Evolutionary conservation across 192 early-diverging fungal species (phyloP), one percentile per base, ranked within the genome.

Genomic region (Coemansia sp.): DNA sequence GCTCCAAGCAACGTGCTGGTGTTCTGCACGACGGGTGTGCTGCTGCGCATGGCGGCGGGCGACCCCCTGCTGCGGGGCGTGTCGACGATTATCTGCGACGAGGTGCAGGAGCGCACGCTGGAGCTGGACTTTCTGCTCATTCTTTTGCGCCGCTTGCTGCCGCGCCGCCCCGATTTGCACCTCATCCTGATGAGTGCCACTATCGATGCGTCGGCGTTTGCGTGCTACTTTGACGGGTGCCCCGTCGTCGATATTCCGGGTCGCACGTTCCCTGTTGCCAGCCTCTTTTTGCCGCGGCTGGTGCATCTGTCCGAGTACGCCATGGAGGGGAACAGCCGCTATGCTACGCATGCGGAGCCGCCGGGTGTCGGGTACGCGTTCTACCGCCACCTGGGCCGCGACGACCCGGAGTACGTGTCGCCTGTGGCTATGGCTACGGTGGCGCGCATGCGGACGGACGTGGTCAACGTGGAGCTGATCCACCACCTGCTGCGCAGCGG

Each of bases 171-270:
- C 8, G 72, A 85, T 37, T 73, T 96, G 0, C 81, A 87, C 64
- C 73, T 96, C 10, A 85, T 96, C 27, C 82, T 96, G 59, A 97
- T 97, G 95, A 93, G 91, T 62, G 95, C 95, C 44, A 95, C 93
- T 0, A 88, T 94, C 62, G 93, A 97, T 69, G 86, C 89, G n/a
- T 68, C 87, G 44, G 78, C 93, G 17, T 94, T 95, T 63, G 72
- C 89, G 0, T 64, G 83, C 14, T 97, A 95, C 69, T 97, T 97
- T 80, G 87, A 85, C 40, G 40, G 17, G 35, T 84, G 86, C 19
- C 87, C 88, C 4, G 82, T 87, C 7, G 72, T 90, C 46, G 85
- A 86, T 34, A 88, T 92, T 33, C 89, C 91, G 31, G 91, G 91
- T 34, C 88, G 89, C 45, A 88, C 89, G 0, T 89, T 87, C 53